Base-by-base conservation (phyloP, 2,329 filamentous ascomycete species). In the Aspergillus pseudonomiae region DNA sequence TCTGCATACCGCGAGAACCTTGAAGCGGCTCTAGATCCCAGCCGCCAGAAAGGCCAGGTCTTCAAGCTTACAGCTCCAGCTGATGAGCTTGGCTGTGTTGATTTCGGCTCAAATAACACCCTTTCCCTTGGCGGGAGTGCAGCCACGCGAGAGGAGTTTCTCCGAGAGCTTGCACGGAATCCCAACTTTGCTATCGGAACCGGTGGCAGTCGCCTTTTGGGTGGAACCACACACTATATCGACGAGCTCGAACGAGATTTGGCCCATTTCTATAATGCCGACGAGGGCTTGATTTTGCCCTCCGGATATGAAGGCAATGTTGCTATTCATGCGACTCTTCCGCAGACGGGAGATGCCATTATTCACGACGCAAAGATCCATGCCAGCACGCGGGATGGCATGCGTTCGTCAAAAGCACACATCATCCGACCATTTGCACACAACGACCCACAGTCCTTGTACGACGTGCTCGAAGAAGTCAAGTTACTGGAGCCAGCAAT, bases 311-410 rank as follows among this genome's bases (percentile, higher is more conserved):
- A 87, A 61, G 86, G 85, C 7, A 88, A 88, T 65, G 78, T 81
- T 0, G 86, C 84, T 0, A 73, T 88, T 2, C 82, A 87, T 34
- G 72, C 78, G 14, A 84, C 81, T 54, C 77, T 84, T 1, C 83
- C 85, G 6, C 84, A 84, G 63, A 74, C 72, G 0, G 83, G 81
- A 0, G 86, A 88, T 68, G 70, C 80, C 0, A 79, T 92, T 19
- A 74, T 92, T 0, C 88, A 89, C 65, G 89, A 92, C 65, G 87
- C 87, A 70, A 79, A 88, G 30, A 84, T 91, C 6, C 90, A 91
- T 67, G 90, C 89, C 0, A 91, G 88, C 63, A 86, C 89, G 4
- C 89, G 91, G 62, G 89, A 91, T 71, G 89, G 89, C 0, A 89
- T 91, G 86, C 81, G 81, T 36, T 65, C 86, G 34, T 85, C 84